A percentile compares a stretch with the other conserved stretches of the same genome.
Conservation (phyloP, 345 rosid genomes). For the Eucalyptus sideroxylon region DNA sequence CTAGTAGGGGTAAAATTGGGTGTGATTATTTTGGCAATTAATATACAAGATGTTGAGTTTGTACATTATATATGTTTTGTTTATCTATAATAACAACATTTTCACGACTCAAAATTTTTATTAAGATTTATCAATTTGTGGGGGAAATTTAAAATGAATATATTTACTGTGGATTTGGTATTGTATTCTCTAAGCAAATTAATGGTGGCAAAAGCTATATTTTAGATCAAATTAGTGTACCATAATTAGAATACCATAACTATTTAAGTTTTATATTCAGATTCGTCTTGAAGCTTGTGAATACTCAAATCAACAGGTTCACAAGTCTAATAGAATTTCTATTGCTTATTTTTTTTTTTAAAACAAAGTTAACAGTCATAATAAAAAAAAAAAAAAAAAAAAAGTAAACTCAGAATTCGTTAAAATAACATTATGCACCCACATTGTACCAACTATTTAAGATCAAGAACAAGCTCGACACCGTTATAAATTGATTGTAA, state of each 20-base stretch:
- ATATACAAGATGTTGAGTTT: not conserved
- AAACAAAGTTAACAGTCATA: not conserved
- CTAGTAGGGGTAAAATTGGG: not conserved
- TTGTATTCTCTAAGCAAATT: not conserved
- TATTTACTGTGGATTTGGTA: not conserved
- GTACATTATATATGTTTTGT: not conserved
- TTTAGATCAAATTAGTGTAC: not conserved
- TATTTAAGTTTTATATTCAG: not conserved
- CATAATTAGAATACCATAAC: not conserved
- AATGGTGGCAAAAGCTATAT: not conserved
- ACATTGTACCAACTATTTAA: not conserved
- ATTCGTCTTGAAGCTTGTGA: no score
- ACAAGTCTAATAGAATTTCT: not conserved
- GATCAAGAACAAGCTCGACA: not conserved
- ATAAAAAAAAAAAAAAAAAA: no score
- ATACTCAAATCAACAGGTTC: not conserved
- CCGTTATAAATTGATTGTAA: not conserved
- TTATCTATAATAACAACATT: not conserved
- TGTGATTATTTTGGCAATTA: not conserved
- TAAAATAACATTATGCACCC: not conserved
- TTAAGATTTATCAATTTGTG: not conserved
- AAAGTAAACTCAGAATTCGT: not conserved
- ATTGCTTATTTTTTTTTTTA: not conserved
- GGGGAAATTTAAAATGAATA: not conserved
- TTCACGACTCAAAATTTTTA: not conserved